Base-by-base conservation (phyloP, 2,329 filamentous ascomycete species). In the Monascus ruber region DNA sequence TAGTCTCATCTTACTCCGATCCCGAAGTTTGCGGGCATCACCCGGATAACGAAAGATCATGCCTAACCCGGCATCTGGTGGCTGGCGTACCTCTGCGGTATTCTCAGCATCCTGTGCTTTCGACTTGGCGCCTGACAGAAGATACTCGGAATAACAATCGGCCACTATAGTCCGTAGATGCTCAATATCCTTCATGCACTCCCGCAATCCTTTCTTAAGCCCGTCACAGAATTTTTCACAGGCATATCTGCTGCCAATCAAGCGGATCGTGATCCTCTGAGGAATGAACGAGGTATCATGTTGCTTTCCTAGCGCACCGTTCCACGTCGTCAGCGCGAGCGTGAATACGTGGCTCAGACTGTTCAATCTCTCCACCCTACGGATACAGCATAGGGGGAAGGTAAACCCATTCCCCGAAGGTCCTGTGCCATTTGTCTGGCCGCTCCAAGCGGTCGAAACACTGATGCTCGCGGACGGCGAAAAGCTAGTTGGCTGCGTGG, bases 141-240 rank as follows among this genome's bases (percentile, higher is more conserved):
- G 68, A 58, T 89, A 88, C 64, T 94, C 87, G 0, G 89, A 95
- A 62, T 96, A 96, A 68, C 86, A 94, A 53, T 91, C 83, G 24
- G 74, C 68, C 4, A 87, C 78, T 7, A 95, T 83, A 44, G 76
- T 74, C 47, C 87, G 84, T 55, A 96, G 74, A 59, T 82, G 89
- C 38, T 82, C 82, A 3, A 95, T 85, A 47, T 87, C 88, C 45
- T 85, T 86, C 54, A 96, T 87, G 9, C 82, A 86, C 42, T 86
- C 81, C 45, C 89, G 76, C 37, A 98, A 68, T 1, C 88, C 88
- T 57, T 83, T 86, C 65, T 96, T 98, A 47, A 98, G 71, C 5
- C 84, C 86, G 65, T 98, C 91, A 60, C 91, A 98, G 66, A 98
- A 98, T 39, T 87, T 75, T 64, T 98, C 91, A 60, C 89, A 96